Conservation (phyloP, 1,284 basidiomycete genomes). For the Ustilago cynodontis region DNA sequence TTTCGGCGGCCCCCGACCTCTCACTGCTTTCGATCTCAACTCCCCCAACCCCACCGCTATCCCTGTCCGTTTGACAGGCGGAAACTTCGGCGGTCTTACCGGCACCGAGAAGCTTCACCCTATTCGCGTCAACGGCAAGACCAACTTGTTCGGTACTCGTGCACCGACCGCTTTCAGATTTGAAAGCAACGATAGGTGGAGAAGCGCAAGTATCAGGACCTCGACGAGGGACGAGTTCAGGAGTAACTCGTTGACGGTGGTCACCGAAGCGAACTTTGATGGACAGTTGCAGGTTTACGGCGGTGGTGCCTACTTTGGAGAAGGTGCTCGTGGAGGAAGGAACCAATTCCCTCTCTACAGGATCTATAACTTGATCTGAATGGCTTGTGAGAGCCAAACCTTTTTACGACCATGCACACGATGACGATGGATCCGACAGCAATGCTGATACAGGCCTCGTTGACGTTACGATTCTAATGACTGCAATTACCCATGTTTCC, state of each 20-base stretch:
- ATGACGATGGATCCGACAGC: neutral
- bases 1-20: slow-evolving; percentile 62
- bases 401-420: neutral
- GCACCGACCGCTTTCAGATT: slow-evolving; percentile 63
- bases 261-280: slow-evolving; percentile 57
- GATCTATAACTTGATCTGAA: slow-evolving; percentile 35
- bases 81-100: slow-evolving; percentile 48
- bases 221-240: slow-evolving; percentile 54
- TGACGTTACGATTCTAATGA: neutral
- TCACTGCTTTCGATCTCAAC: slow-evolving; percentile 60
- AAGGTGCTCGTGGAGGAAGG: slow-evolving; percentile 60
- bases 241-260: slow-evolving; percentile 60
- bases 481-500: neutral
- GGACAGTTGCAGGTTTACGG: slow-evolving; percentile 62
- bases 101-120: slow-evolving; percentile 64
- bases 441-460: neutral
- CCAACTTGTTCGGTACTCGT: slow-evolving; percentile 60
- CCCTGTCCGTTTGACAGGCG: slow-evolving; percentile 53
- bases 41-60: slow-evolving; percentile 39
- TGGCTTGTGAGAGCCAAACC: neutral
- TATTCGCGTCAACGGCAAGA: slow-evolving; percentile 34
- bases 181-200: slow-evolving; percentile 58
- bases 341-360: slow-evolving; percentile 55
- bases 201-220: slow-evolving; percentile 44
- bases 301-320: slow-evolving; percentile 65